phyloP scores from a whole-genome alignment of 2,329 filamentous ascomycete genomes.

The Colletotrichum somersetense region DNA sequence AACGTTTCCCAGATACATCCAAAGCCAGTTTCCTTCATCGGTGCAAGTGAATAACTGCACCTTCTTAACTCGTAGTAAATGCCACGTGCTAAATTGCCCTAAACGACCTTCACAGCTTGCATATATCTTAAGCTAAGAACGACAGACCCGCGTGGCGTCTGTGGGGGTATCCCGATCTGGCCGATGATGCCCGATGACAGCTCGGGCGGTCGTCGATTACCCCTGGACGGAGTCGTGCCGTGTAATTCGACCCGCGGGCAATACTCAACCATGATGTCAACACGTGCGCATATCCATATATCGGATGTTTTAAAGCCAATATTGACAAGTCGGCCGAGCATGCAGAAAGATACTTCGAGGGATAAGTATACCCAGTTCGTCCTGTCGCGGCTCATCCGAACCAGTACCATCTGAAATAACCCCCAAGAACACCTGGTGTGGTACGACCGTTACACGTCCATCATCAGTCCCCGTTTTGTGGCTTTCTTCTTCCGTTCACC shows the following conservation, averaged over 20 bases:
- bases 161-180: neutral
- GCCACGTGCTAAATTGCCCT: neutral
- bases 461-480: neutral
- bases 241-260: neutral
- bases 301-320: neutral
- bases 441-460: neutral
- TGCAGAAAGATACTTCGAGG: neutral
- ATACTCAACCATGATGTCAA: conserved; percentile 8
- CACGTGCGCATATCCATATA: neutral
- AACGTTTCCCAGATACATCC: too few relatives aligned
- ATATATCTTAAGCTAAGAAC: neutral
- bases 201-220: neutral
- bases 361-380: neutral
- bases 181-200: conserved; percentile 20
- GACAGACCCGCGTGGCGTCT: neutral
- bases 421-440: neutral
- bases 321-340: neutral
- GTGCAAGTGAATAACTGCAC: neutral
- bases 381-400: neutral
- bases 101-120: neutral
- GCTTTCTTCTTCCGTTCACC: neutral
- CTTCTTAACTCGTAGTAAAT: neutral
- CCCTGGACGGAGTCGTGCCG: neutral
- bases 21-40: neutral
- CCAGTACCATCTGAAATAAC: neutral